These are phyloP conservation scores for Arabidopsis hybrid DNA, from an alignment of 441 rosid genomes.

Conservation along the genomic window DNA sequence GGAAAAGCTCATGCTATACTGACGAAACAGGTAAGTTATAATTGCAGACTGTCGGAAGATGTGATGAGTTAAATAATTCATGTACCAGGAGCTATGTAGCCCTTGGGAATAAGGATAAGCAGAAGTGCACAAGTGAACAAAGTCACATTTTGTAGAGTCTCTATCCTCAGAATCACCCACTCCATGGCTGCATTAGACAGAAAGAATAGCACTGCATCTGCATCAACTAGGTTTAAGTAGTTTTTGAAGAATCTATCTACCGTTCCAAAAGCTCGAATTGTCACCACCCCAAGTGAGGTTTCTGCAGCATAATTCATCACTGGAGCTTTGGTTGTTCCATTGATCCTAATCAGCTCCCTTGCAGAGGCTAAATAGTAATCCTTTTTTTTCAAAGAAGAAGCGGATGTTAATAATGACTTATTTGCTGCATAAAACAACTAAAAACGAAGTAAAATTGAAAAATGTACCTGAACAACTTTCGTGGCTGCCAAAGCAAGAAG, in stretches of 20 bases:
- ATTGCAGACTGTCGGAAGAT: slow-evolving; percentile 7
- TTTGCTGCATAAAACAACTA: neutral
- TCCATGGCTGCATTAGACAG: slow-evolving; percentile 76
- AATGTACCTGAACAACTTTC: slow-evolving; percentile 71
- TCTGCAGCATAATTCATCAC: slow-evolving; percentile 85
- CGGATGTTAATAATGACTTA: slow-evolving; percentile 2
- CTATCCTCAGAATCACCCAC: slow-evolving; percentile 82
- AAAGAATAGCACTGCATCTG: slow-evolving; percentile 77
- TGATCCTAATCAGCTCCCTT: slow-evolving; percentile 80
- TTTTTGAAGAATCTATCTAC: slow-evolving; percentile 66
- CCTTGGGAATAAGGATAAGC: slow-evolving; percentile 72
- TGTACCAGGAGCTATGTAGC: slow-evolving; percentile 68
- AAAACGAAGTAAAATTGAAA: slow-evolving; percentile 15
- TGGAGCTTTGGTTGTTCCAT: slow-evolving; percentile 93
- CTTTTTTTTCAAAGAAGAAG: slow-evolving; percentile 45
- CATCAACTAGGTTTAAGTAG: slow-evolving; percentile 68
- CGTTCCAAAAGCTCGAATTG: slow-evolving; percentile 82
- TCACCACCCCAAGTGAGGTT: slow-evolving; percentile 79
- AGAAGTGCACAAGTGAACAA: slow-evolving; percentile 79
- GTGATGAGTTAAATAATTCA: slow-evolving; percentile 2
- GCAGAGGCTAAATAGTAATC: slow-evolving; percentile 79
- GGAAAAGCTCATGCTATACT: neutral
- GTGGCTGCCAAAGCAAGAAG: slow-evolving; percentile 63
- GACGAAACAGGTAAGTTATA: neutral
- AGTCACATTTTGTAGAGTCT: slow-evolving; percentile 70